phyloP scores from a whole-genome alignment of 192 early-diverging fungal species.

The Backusella sp. region DNA sequence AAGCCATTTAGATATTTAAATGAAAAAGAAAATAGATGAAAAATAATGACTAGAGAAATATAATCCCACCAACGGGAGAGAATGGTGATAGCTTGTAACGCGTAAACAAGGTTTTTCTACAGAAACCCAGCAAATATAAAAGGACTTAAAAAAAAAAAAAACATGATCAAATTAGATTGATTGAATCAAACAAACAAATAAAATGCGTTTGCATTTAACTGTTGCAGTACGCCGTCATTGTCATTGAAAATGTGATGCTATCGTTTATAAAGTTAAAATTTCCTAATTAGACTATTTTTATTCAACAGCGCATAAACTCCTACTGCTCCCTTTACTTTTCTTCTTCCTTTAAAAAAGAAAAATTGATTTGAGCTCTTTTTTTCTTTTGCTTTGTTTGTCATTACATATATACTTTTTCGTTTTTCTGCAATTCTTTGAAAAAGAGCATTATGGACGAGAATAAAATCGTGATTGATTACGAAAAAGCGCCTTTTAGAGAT shows the following conservation, averaged over 20 bases:
- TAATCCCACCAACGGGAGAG: not conserved
- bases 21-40: not conserved
- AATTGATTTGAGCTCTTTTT: not conserved
- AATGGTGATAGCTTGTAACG: not conserved
- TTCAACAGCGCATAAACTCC: not conserved
- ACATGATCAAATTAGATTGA: not conserved
- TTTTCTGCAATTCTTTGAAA: not conserved
- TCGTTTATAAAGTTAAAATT: not conserved
- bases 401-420: not conserved
- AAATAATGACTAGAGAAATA: not conserved
- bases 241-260: not conserved
- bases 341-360: not conserved
- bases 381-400: not conserved
- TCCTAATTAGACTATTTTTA: not conserved
- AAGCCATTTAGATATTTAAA: not conserved
- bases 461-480: not conserved
- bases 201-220: not conserved
- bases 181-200: not conserved
- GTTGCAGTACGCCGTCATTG: not conserved
- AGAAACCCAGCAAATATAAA: not conserved
- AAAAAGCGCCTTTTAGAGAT: not conserved
- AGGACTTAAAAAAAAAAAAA: not conserved
- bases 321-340: not conserved
- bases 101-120: not conserved
- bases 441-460: not conserved